Percentiles rank a stretch among this genome's conserved stretches.
Conservation (phyloP, 1,284 basidiomycete genomes). For the Schizophyllum amplum region DNA sequence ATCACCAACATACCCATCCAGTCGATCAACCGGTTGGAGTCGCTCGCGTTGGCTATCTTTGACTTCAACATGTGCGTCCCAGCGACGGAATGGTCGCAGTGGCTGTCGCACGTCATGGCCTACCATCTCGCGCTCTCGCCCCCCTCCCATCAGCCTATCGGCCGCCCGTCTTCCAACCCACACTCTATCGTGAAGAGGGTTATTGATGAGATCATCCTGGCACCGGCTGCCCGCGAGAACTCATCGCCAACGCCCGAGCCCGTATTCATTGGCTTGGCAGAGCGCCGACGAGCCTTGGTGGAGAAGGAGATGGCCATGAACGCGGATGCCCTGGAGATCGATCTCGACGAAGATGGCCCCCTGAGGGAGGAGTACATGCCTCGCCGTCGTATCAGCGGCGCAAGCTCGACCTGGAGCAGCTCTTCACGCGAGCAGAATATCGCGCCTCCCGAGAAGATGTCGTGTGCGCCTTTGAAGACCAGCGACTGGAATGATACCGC, state of each 20-base stretch:
- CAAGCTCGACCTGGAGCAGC: conserved; percentile 21
- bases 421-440: conserved; percentile 15
- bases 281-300: conserved; percentile 43
- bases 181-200: conserved; percentile 56
- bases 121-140: conserved; percentile 57
- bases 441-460: conserved; percentile 7
- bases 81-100: conserved; percentile 53
- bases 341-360: conserved; percentile 75
- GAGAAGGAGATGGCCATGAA: conserved; percentile 33
- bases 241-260: conserved; percentile 39
- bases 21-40: conserved; percentile 61
- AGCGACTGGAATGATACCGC: conserved; percentile 12
- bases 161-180: conserved; percentile 63
- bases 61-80: conserved; percentile 61
- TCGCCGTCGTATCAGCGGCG: conserved; percentile 44
- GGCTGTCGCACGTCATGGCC: conserved; percentile 54
- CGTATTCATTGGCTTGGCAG: conserved; percentile 62
- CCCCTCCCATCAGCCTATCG: conserved; percentile 64
- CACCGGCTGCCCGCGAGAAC: conserved; percentile 25
- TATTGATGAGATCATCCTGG: conserved; percentile 60
- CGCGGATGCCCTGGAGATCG: conserved; percentile 54
- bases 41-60: conserved; percentile 61
- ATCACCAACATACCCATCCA: conserved; percentile 68
- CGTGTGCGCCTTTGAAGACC: neutral
- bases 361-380: conserved; percentile 73